Base-by-base conservation (phyloP, 2,329 filamentous ascomycete species). In the Dothideomycetidae sp. region DNA sequence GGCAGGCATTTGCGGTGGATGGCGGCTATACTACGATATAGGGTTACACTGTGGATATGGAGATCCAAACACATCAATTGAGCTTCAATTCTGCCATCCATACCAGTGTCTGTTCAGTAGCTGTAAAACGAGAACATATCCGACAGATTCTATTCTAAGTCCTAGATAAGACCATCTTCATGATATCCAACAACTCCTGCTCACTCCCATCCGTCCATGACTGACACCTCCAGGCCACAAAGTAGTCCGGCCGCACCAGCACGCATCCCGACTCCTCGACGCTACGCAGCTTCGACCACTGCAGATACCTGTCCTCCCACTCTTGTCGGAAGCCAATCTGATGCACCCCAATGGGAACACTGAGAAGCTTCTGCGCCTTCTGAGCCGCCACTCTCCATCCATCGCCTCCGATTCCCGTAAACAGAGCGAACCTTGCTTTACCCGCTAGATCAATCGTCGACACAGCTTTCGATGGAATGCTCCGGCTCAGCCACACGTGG, bases 401-500 rank as follows among this genome's bases (percentile, higher is more conserved):
- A 2, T 62, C 56, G 1, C 73, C 73, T 1, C 71, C 70, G n/a
- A 69, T 63, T 0, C 73, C 71, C 1, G 53, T 54, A 12, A 55
- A 26, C 10, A 51, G 36, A 13, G 44, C 41, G 48, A 73, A 75
- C 0, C 47, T 46, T 1, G 70, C 67, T 34, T 75, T 60, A 0
- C 73, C 73, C 0, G 69, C 69, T 1, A 78, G 53, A 50, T 78
- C 74, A 31, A 72, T 66, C 0, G 72, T 77, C 1, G 71, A 75
- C 12, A 70, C 54, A 5, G 11, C 14, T n/a, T 13, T 13, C 11
- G 14, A 13, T 5, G 31, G 31, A n/a, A 17, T 15, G 9, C 10
- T 12, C 10, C 31, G n/a, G 10, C 56, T 55, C 11, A 78, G 54
- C 75, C 75, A 78, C 0, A 62, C 73, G 51, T 80, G 75, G 4